Percentiles rank a stretch among this genome's conserved stretches.
Evolutionary conservation across 768 basidiomycete genomes (phyloP).

Genomic region (Obba rivulosa): DNA sequence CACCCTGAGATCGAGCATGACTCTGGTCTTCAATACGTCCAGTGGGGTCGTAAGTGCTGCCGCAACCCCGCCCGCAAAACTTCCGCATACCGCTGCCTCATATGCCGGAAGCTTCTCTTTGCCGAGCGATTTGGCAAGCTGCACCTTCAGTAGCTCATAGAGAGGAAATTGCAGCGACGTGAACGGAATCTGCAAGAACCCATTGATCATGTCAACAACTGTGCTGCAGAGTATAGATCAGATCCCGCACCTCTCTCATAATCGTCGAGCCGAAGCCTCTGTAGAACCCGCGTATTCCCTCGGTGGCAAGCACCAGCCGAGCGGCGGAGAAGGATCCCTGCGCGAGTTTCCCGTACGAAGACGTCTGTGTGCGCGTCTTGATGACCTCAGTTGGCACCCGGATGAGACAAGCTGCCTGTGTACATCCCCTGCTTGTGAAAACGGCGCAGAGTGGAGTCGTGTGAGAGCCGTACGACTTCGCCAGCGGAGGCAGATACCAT

Average conservation of each 20-base stretch:
- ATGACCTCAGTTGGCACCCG: conserved; percentile 96
- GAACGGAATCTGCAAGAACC: conserved; percentile 75
- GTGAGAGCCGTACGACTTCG: conserved; percentile 41
- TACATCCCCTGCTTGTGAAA: conserved; percentile 6
- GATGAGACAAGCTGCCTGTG: conserved; percentile 80
- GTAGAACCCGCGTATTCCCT: conserved; percentile 79
- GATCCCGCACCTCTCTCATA: conserved; percentile 49
- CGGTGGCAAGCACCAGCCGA: conserved; percentile 46
- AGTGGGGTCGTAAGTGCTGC: conserved; percentile 90
- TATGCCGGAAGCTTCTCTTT: conserved; percentile 58
- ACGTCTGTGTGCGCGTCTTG: conserved; percentile 89
- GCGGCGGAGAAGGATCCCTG: conserved; percentile 59
- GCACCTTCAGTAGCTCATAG: conserved; percentile 81
- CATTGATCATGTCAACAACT: not conserved
- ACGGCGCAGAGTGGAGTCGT: not conserved
- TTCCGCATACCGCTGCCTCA: conserved; percentile 86
- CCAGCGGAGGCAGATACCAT: conserved; percentile 46
- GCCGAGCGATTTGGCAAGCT: conserved; percentile 48
- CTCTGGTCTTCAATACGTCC: conserved; percentile 94
- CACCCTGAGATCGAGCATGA: conserved; percentile 91
- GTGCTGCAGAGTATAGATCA: not conserved
- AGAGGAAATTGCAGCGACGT: conserved; percentile 94
- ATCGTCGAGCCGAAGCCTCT: conserved; percentile 82
- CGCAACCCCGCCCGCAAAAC: conserved; percentile 84
- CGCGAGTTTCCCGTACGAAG: conserved; percentile 55